Evolutionary conservation across 2,329 filamentous ascomycete species (phyloP).

Genomic region (Allantophomopsis lycopodina): DNA sequence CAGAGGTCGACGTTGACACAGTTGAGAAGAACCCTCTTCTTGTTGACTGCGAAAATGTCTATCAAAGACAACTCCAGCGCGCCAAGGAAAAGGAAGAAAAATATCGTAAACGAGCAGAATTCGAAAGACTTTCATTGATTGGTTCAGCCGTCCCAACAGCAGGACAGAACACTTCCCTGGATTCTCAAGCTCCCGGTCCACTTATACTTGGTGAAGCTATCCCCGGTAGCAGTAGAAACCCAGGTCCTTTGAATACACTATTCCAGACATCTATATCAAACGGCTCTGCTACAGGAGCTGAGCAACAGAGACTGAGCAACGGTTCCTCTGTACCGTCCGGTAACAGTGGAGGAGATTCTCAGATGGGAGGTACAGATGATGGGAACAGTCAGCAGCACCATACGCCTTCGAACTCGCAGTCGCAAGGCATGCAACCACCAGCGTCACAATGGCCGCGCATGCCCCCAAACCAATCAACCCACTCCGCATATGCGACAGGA

Average conservation of each 20-base stretch:
- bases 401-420: conserved; percentile 28
- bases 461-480: conserved; percentile 25
- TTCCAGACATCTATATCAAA: conserved; percentile 42
- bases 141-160: conserved; percentile 31
- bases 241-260: conserved; percentile 11
- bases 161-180: conserved; percentile 16
- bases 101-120: conserved; percentile 31
- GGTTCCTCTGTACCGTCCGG: conserved; percentile 34
- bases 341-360: conserved; percentile 34
- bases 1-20: conserved; percentile 79
- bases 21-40: conserved; percentile 56
- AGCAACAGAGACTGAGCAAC: conserved; percentile 30
- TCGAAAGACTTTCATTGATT: conserved; percentile 16
- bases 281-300: conserved; percentile 31
- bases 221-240: conserved; percentile 27
- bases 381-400: conserved; percentile 22
- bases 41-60: conserved; percentile 72
- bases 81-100: conserved; percentile 45
- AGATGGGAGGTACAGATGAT: conserved; percentile 44
- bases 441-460: conserved; percentile 23
- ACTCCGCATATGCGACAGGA: conserved; percentile 10
- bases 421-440: conserved; percentile 32
- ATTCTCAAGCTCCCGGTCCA: conserved; percentile 37
- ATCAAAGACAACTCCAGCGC: conserved; percentile 57
- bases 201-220: conserved; percentile 52